phyloP scores from a whole-genome alignment of 305 asterid species.

The Solanum aculeatissimum region DNA sequence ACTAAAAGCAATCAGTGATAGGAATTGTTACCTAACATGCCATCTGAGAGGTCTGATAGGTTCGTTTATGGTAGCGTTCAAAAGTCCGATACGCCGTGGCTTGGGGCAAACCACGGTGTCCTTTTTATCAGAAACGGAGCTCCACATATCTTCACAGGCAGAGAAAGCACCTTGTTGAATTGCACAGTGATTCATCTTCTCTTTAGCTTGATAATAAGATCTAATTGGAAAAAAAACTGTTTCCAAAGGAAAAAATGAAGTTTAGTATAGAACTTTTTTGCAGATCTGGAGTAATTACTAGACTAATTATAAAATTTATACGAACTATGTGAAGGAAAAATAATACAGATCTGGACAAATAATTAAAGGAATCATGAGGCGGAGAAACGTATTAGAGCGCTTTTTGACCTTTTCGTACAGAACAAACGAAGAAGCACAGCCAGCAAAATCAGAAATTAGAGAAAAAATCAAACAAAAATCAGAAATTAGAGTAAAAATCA shows the following conservation, averaged over 20 bases:
- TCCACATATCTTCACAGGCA: constrained; percentile 45
- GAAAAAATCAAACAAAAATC: background rate
- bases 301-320: background rate
- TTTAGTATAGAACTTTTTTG: background rate
- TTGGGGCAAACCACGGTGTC: constrained; percentile 77
- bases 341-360: constrained; percentile 40
- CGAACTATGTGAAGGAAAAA: background rate
- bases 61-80: constrained; percentile 30
- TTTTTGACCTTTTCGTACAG: constrained; percentile 31
- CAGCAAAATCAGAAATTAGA: background rate
- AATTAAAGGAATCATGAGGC: background rate
- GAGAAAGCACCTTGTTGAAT: constrained; percentile 43
- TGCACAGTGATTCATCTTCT: constrained; percentile 48
- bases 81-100: constrained; percentile 60
- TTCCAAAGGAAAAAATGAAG: background rate
- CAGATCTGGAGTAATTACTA: background rate
- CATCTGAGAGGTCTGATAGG: constrained; percentile 45
- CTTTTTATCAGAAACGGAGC: constrained; percentile 9
- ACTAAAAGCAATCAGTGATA: background rate
- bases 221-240: constrained; percentile 8
- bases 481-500: background rate
- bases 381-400: constrained; percentile 16
- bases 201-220: background rate
- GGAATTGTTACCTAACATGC: constrained; percentile 51
- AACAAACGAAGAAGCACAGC: constrained; percentile 7